These are phyloP conservation scores for Exophiala viscosa DNA, from an alignment of 2,329 filamentous ascomycete genomes.

Conservation along the genomic window DNA sequence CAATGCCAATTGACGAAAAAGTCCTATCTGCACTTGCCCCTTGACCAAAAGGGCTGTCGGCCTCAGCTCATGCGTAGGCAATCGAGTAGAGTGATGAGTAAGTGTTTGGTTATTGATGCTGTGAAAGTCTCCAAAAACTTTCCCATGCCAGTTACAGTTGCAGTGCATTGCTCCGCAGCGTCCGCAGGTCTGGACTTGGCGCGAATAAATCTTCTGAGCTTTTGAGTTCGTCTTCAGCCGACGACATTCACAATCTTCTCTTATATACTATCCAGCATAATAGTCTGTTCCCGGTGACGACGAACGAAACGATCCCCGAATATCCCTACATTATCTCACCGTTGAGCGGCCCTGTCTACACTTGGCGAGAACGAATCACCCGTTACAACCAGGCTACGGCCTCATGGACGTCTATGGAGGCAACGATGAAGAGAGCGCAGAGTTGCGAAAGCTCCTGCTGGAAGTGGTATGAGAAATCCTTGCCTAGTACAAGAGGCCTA, in stretches of 20 bases:
- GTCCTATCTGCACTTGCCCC: neutral
- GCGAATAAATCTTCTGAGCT: too few relatives aligned
- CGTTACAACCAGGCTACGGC: constrained; percentile 16
- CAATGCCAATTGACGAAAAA: too few relatives aligned
- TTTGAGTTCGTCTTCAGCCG: too few relatives aligned
- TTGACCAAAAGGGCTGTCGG: neutral
- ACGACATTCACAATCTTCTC: too few relatives aligned
- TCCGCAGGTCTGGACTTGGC: too few relatives aligned
- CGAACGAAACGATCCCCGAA: too few relatives aligned
- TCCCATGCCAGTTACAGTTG: neutral
- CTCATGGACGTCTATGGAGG: constrained; percentile 60
- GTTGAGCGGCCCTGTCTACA: neutral
- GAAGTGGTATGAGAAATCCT: constrained; percentile 61
- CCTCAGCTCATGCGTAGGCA: neutral
- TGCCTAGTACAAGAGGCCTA: neutral
- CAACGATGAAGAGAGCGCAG: constrained; percentile 74
- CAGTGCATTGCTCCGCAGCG: neutral
- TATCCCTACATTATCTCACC: neutral
- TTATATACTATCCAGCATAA: too few relatives aligned
- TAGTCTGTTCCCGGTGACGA: too few relatives aligned
- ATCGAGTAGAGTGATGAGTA: constrained; percentile 1
- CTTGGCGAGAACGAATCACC: neutral
- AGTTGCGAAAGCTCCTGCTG: constrained; percentile 72
- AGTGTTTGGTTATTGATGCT: neutral
- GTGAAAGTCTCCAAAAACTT: neutral